Base-by-base conservation (phyloP, 1,284 basidiomycete genomes). In the Trichosporon coremiiforme region DNA sequence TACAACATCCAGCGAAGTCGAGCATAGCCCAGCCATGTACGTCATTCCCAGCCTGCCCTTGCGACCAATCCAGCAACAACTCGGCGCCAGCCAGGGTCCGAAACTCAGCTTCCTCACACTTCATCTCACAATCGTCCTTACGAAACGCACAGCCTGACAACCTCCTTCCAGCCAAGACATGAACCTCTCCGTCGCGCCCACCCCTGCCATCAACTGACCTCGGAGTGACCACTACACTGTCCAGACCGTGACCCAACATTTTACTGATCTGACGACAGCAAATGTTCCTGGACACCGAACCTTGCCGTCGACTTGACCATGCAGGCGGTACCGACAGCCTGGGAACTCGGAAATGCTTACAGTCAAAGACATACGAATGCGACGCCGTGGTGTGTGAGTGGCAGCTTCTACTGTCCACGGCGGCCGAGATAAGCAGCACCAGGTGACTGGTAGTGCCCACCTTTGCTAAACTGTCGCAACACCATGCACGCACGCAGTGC, bases 1-100 rank as follows among this genome's bases (percentile, higher is more conserved):
- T 17, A 17, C 57, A 33, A 33, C 57, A 60, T 35, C 57, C 29
- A 60, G 57, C 29, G 6, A 9, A 29, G 12, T 57, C 33, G 15
- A 33, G 57, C 17, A 17, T 60, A 31, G 15, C 31, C 57, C 25
- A 60, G 57, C 55, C 57, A 60, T 17, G 31, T 60, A 60, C 57
- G 57, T 60, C 57, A 60, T 33, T 31, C 15, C 57, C 31, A 13
- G 31, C 53, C 17, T 33, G 31, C 57, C 57, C 55, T 57, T 17
- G n/a, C 55, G n/a, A 57, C 55, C 25, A 33, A 33, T 22, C 57
- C 57, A 60, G 12, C 31, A 15, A 10, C 29, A 60, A 31, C 57
- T 60, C 25, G 13, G 22, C 13, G 33, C 29, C 29, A 35, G 29
- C 41, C 41, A 45, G 41, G 41, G 17, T n/a, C 15, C 15, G 15